Evolutionary conservation across 1,284 basidiomycete genomes (phyloP).

Genomic region (Caloboletus firmus): DNA sequence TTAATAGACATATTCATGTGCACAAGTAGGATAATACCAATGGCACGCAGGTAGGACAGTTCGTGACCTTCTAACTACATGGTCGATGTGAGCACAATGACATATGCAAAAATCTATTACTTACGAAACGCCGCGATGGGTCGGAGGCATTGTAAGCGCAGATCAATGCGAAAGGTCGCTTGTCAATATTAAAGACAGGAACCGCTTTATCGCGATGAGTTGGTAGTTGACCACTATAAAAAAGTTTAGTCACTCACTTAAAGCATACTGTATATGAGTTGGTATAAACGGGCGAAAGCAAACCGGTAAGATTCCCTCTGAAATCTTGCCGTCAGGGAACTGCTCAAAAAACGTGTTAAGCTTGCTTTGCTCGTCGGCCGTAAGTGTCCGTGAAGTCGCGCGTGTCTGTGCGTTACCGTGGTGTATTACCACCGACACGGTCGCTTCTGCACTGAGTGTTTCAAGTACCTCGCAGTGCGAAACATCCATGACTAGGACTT

Average conservation of each 20-base stretch:
- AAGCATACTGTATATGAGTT: slow-evolving; percentile 77
- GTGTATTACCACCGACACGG: slow-evolving; percentile 61
- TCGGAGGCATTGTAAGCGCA: slow-evolving; percentile 88
- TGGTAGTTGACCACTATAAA: neutral
- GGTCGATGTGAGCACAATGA: slow-evolving; percentile 3
- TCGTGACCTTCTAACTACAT: slow-evolving; percentile 86
- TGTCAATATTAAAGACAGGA: slow-evolving; percentile 92
- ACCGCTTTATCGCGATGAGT: slow-evolving; percentile 53
- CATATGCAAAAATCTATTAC: slow-evolving; percentile 24
- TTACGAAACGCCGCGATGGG: slow-evolving; percentile 76
- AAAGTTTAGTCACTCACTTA: slow-evolving; percentile 53
- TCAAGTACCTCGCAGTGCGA: slow-evolving; percentile 89
- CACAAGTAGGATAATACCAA: slow-evolving; percentile 46
- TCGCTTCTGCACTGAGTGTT: slow-evolving; percentile 64
- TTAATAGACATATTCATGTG: slow-evolving; percentile 11
- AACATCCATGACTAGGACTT: slow-evolving; percentile 89
- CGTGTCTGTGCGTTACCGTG: slow-evolving; percentile 40
- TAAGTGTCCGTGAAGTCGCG: slow-evolving; percentile 50
- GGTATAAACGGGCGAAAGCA: slow-evolving; percentile 81
- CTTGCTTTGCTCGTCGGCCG: slow-evolving; percentile 68
- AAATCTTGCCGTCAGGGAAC: slow-evolving; percentile 81
- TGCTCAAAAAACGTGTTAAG: slow-evolving; percentile 76
- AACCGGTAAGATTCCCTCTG: slow-evolving; percentile 77
- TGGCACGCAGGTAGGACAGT: slow-evolving; percentile 86
- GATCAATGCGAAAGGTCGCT: slow-evolving; percentile 88